Evolutionary conservation across 164 flowering plant genomes (phyloP).

Genomic region (Chimonanthus praecox): DNA sequence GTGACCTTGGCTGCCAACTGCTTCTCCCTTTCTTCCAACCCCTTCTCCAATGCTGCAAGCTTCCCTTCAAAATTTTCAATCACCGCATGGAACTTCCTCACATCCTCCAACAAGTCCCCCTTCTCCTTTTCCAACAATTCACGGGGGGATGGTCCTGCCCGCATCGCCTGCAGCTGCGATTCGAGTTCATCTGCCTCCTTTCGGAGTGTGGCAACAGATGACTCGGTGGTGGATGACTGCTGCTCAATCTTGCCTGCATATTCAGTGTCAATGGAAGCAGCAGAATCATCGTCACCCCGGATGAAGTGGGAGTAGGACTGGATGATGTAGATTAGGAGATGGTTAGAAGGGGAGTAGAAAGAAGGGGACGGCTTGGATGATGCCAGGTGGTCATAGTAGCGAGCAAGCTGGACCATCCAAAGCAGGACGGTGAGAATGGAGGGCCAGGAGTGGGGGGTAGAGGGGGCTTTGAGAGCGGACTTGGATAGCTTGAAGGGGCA

Average conservation of each 20-base stretch:
- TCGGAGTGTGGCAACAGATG: slow-evolving; percentile 24
- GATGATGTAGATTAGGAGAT: slow-evolving; percentile 25
- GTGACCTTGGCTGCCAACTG: slow-evolving; percentile 46
- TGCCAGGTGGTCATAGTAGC: slow-evolving; percentile 28
- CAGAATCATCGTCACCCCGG: slow-evolving; percentile 57
- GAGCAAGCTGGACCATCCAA: slow-evolving; percentile 77
- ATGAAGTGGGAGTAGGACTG: slow-evolving; percentile 51
- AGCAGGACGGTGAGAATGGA: slow-evolving; percentile 52
- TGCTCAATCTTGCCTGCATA: slow-evolving; percentile 34
- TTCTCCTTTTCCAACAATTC: slow-evolving; percentile 60
- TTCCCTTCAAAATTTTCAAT: slow-evolving; percentile 34
- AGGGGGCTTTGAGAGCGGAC: slow-evolving; percentile 63
- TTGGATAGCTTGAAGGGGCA: slow-evolving; percentile 71
- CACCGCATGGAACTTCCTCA: slow-evolving; percentile 50
- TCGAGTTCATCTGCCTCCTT: slow-evolving; percentile 32
- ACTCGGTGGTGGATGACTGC: slow-evolving; percentile 27
- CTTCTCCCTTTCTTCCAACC: slow-evolving; percentile 56
- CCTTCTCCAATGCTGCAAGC: slow-evolving; percentile 36
- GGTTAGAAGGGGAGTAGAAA: slow-evolving; percentile 1
- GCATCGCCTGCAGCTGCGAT: slow-evolving; percentile 33
- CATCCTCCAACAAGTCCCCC: slow-evolving; percentile 53
- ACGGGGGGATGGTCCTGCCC: slow-evolving; percentile 40
- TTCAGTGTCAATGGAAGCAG: slow-evolving; percentile 38
- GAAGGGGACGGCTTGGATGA: slow-evolving; percentile 4
- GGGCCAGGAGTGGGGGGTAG: slow-evolving; percentile 83